Evolutionary conservation across 2,329 filamentous ascomycete species (phyloP), one percentile per base, ranked within the genome.

Genomic region (Stromatinia cepivora): DNA sequence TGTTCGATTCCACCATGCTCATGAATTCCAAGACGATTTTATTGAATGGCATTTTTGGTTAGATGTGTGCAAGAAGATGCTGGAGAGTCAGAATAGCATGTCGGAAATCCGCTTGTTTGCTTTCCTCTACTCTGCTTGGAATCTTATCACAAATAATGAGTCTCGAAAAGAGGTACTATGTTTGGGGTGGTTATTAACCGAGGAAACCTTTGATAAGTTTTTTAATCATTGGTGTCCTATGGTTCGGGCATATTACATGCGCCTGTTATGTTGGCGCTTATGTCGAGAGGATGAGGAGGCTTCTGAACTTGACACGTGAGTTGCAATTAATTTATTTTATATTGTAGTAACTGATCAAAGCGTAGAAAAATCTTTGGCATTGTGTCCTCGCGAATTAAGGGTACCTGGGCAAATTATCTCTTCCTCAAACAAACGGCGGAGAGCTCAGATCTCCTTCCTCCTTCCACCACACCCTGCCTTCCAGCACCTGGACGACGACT

Each of bases 181-280:
- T 73, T 75, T 90, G 34, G 84, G 85, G 15, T 89, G 91, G 76
- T 78, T 92, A 39, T 79, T 92, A 54, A 82, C 86, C 52, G 84
- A 86, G 36, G 80, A 84, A 8, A 83, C 88, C 46, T 92, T 92
- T 77, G 85, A 88, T 71, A 85, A 84, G 72, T 86, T 88, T 71
- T 92, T 92, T 78, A 89, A 86, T 73, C 90, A 92, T 75, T 92
- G 90, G 90, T 92, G 88, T 77, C 89, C 90, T 0, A 92, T 92
- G 90, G 88, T 92, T n/a, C 84, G 90, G 74, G 87, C 89, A 34
- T 92, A 92, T 79, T 92, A 86, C 74, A 91, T 91, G 84, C 87
- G 90, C 46, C 79, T 92, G 48, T 77, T 92, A 45, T 91, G 89
- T 78, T 92, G 90, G 90, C 85, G 90, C 67, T 76, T 92, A 46